Percentiles rank a stretch among this genome's conserved stretches.
Conservation (phyloP, 169 alveolate genomes). For the Plasmodium gonderi region DNA sequence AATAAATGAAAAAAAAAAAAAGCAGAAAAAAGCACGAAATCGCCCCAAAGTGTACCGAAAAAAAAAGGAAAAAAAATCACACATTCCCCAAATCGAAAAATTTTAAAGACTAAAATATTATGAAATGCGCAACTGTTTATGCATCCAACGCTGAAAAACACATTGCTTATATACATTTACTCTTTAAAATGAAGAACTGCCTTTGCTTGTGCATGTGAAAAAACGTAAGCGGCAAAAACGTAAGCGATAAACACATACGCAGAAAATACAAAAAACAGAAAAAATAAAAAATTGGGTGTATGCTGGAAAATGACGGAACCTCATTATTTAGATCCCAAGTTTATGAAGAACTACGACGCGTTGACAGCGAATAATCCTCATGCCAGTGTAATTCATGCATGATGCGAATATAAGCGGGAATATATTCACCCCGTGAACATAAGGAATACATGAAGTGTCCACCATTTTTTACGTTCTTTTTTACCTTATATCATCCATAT, state of each 20-base stretch:
- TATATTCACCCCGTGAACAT: background rate
- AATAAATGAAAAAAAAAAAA: background rate
- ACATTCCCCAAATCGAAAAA: background rate
- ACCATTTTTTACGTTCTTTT: too few relatives aligned
- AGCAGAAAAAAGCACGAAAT: background rate
- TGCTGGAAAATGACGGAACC: conserved; percentile 32
- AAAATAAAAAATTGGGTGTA: background rate
- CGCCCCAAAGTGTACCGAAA: background rate
- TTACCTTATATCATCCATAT: too few relatives aligned
- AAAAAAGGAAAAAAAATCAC: background rate
- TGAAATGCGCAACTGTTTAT: background rate
- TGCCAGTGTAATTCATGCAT: conserved; percentile 77
- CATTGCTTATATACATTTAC: background rate
- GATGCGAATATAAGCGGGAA: background rate
- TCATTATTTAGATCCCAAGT: conserved; percentile 19
- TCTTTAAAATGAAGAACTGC: background rate
- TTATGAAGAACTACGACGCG: conserved; percentile 78
- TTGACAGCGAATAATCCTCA: conserved; percentile 82
- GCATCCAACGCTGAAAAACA: background rate
- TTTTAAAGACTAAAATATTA: background rate
- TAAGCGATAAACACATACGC: background rate
- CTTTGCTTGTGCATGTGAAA: background rate
- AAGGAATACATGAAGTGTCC: too few relatives aligned
- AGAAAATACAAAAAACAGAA: background rate
- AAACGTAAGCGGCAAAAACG: background rate